Percentiles rank a stretch among this genome's conserved stretches.
These are phyloP conservation scores for Phylloporus rhodoxanthus DNA, from an alignment of 768 basidiomycete species.

Conservation along the genomic window DNA sequence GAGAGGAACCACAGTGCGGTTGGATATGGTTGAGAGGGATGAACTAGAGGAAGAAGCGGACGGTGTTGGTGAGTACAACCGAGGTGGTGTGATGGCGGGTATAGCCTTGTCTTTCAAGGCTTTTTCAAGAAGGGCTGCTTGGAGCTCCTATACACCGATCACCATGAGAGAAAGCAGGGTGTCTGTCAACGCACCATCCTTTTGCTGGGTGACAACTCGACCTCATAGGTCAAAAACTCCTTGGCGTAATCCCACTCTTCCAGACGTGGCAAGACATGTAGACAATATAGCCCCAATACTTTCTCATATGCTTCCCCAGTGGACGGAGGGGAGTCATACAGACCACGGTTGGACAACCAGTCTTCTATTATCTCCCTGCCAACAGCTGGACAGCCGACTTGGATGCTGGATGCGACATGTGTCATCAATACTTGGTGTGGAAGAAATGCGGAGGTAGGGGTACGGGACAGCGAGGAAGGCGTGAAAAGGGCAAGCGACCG, in stretches of 20 bases:
- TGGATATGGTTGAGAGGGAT: conserved; percentile 66
- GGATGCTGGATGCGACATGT: conserved; percentile 63
- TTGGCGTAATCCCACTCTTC: conserved; percentile 76
- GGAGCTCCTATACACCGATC: conserved; percentile 29
- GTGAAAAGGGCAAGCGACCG: conserved; percentile 69
- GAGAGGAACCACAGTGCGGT: conserved; percentile 61
- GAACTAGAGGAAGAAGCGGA: conserved; percentile 58
- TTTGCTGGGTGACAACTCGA: conserved; percentile 46
- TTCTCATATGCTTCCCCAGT: conserved; percentile 61
- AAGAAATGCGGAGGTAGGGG: conserved; percentile 48
- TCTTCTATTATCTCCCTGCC: conserved; percentile 68
- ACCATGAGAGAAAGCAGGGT: not conserved
- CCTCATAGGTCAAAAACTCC: conserved; percentile 71
- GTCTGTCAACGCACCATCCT: conserved; percentile 43
- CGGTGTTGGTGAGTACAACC: conserved; percentile 43
- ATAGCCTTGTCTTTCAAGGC: conserved; percentile 26
- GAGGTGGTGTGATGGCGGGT: conserved; percentile 23
- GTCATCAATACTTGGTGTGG: conserved; percentile 68
- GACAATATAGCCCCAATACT: conserved; percentile 69
- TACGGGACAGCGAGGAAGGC: conserved; percentile 37
- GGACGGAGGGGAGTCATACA: conserved; percentile 25
- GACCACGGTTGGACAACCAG: conserved; percentile 62
- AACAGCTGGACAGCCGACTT: conserved; percentile 53
- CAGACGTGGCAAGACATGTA: conserved; percentile 65
- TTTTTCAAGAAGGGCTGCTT: conserved; percentile 23